A percentile compares a stretch with the other conserved stretches of the same genome.
These are phyloP conservation scores for Chloris gayana DNA, from an alignment of 176 grass and related monocot species.

Conservation along the genomic window DNA sequence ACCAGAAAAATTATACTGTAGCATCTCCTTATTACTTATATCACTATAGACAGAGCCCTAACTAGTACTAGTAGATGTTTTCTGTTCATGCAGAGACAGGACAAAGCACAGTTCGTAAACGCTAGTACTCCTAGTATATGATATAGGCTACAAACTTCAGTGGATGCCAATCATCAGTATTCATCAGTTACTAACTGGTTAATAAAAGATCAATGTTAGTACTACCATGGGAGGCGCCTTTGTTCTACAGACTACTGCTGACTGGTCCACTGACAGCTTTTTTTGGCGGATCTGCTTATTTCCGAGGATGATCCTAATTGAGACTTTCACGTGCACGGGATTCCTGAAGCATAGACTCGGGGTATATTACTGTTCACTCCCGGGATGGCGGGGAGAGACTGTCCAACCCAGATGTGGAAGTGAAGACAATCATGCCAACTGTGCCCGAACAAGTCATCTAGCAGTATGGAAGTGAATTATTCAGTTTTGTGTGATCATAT, in stretches of 20 bases:
- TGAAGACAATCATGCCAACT: not conserved
- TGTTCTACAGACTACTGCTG: conserved; percentile 18
- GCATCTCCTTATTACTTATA: not conserved
- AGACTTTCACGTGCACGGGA: conserved; percentile 26
- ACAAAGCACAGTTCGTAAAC: not conserved
- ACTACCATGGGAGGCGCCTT: not conserved
- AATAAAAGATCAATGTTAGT: not conserved
- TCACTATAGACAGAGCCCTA: not conserved
- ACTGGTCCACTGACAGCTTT: conserved; percentile 31
- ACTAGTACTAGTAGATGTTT: not conserved
- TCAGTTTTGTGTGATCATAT: no score
- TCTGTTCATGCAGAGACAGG: conserved; percentile 7
- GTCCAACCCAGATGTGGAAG: conserved; percentile 20
- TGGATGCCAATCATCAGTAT: conserved; percentile 16
- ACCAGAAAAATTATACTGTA: not conserved
- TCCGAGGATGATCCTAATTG: conserved; percentile 41
- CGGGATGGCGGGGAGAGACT: not conserved
- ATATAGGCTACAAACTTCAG: no score
- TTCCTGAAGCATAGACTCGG: conserved; percentile 1
- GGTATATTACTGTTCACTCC: conserved; percentile 10
- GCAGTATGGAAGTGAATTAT: not conserved
- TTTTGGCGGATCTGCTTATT: conserved; percentile 34
- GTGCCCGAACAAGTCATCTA: conserved; percentile 3
- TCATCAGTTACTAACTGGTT: not conserved
- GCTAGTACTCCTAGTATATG: not conserved